Evolutionary conservation across 495 filamentous ascomycete genomes (phyloP).

Genomic region (Delitschia confertaspora): DNA sequence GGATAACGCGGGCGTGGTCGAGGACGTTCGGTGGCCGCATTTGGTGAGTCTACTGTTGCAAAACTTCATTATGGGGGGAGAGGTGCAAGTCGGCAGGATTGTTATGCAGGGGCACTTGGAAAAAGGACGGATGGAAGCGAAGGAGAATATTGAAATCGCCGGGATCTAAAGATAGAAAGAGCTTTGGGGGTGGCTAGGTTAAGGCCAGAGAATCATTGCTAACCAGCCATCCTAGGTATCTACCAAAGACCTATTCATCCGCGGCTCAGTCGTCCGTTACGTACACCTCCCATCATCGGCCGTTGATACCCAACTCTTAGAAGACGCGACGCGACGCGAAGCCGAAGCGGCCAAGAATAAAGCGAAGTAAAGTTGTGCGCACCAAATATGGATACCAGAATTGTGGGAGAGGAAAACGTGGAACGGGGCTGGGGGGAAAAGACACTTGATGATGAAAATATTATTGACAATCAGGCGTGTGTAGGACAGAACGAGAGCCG

Average conservation of each 20-base stretch:
- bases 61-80: neutral
- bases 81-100: neutral
- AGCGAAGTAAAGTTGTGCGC: slow-evolving; percentile 17
- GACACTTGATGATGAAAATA: too few species aligned
- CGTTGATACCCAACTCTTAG: slow-evolving; percentile 82
- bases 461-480: too few species aligned
- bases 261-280: slow-evolving; percentile 92
- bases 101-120: neutral
- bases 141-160: neutral
- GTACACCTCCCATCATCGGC: slow-evolving; percentile 81
- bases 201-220: neutral
- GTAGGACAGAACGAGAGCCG: too few species aligned
- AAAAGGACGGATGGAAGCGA: neutral
- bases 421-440: too few species aligned
- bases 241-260: slow-evolving; percentile 97
- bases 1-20: slow-evolving; percentile 83
- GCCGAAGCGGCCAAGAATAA: slow-evolving; percentile 20
- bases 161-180: neutral
- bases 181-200: neutral
- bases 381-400: too few species aligned
- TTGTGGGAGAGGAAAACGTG: too few species aligned
- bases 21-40: slow-evolving; percentile 88
- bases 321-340: slow-evolving; percentile 88
- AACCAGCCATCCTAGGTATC: slow-evolving; percentile 51
- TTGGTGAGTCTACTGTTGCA: slow-evolving; percentile 45